Base-by-base conservation (phyloP, 2,329 filamentous ascomycete species). In the Fusarium sp. region DNA sequence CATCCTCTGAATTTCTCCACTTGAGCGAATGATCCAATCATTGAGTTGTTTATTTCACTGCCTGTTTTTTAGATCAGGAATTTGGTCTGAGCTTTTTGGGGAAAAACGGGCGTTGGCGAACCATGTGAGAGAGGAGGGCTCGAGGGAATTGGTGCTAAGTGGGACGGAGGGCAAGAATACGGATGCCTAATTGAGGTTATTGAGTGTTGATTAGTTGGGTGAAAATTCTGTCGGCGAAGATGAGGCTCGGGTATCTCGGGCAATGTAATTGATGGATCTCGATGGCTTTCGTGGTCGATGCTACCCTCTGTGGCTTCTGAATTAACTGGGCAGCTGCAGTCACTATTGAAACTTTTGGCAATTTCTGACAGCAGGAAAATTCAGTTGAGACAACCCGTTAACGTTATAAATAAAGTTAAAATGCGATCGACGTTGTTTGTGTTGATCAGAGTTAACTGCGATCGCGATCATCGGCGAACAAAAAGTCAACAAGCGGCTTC, bases 31-130 rank as follows among this genome's bases (percentile, higher is more conserved):
- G 21, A 19, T n/a, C 66, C 66, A 69, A 69, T 69, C 35, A 48
- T 8, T 12, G 4, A 4, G 8, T 23, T 39, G n/a, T 69, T 69
- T 69, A 69, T 69, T 69, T 64, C 39, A 52, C 58, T 69, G 66
- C 66, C 66, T 69, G 66, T 33, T 69, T 45, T 10, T 63, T 57
- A 54, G 66, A 56, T 69, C 66, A 69, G 58, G 39, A 64, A 69
- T 69, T 58, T 31, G 4, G 51, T 45, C 41, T 52, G 31, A 38
- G 57, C 25, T 35, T 42, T 38, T 54, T 51, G 29, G 27, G 25
- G 25, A 27, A 46, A 38, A 25, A 19, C 41, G 52, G 60, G 35
- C 35, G 35, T 29, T 25, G 39, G 25, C 18, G n/a, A 38, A 21
- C 49, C 48, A 60, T 55, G 37, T 55, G 37, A 51, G 33, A 4